These are phyloP conservation scores for Blastocladiella emersonii DNA, from an alignment of 371 early-diverging fungal genomes.

Conservation along the genomic window DNA sequence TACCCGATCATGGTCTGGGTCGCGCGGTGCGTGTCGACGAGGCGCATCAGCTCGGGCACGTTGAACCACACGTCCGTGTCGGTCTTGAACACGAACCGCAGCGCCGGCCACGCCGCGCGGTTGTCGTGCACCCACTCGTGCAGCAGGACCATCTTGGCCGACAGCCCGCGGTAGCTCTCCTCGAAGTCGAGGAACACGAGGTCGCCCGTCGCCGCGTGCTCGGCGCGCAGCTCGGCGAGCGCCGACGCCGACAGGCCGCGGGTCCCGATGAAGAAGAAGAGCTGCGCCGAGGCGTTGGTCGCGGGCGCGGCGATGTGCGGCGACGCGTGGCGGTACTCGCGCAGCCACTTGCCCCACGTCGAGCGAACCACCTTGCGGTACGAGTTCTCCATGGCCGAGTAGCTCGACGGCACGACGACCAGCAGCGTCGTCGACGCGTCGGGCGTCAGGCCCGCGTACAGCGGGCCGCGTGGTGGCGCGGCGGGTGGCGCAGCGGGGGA, in stretches of 20 bases:
- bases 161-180: neutral
- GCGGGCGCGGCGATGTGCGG: neutral
- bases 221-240: neutral
- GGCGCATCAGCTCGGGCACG: neutral
- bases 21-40: neutral
- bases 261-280: conserved; percentile 2
- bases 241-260: neutral
- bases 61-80: conserved; percentile 5
- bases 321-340: neutral
- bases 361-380: neutral
- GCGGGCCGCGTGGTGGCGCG: neutral
- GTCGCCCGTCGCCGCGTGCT: neutral
- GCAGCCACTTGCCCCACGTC: conserved; percentile 1
- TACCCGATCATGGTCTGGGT: conserved; percentile 1
- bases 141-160: neutral
- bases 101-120: neutral
- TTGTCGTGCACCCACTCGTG: neutral
- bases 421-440: neutral
- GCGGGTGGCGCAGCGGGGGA: no score
- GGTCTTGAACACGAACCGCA: conserved; percentile 3
- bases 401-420: neutral
- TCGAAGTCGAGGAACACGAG: neutral
- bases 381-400: neutral
- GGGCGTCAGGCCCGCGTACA: neutral
- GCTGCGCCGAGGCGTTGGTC: neutral